These are phyloP conservation scores for Ophiostoma pallidulum DNA, from an alignment of 2,329 filamentous ascomycete species.

Conservation along the genomic window DNA sequence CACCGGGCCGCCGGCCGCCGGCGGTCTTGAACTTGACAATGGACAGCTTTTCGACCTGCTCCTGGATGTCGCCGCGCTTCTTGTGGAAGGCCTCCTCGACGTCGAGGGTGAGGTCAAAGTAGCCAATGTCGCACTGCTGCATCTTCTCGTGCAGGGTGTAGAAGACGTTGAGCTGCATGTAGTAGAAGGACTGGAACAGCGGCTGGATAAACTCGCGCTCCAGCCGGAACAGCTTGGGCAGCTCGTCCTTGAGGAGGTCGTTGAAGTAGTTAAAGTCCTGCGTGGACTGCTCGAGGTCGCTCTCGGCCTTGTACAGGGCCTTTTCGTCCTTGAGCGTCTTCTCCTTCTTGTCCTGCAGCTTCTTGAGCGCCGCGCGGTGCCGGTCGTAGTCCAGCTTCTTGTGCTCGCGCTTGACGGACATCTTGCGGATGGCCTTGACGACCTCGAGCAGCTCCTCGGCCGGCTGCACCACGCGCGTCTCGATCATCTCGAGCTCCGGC, in stretches of 20 bases:
- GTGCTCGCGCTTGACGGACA: conserved; percentile 81
- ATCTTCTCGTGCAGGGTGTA: conserved; percentile 97
- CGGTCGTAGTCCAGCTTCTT: conserved; percentile 96
- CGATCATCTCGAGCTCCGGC: conserved; percentile 96
- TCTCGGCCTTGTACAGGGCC: conserved; percentile 90
- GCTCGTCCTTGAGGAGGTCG: conserved; percentile 88
- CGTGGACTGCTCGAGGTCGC: conserved; percentile 80
- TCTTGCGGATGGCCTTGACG: conserved; percentile 90
- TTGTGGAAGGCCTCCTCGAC: conserved; percentile 84
- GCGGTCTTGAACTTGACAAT: conserved; percentile 91
- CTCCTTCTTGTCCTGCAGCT: conserved; percentile 95
- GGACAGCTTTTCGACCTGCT: conserved; percentile 69
- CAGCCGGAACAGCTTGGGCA: conserved; percentile 81
- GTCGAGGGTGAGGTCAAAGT: conserved; percentile 86
- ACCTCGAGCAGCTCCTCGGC: conserved; percentile 90
- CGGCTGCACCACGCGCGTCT: conserved; percentile 79
- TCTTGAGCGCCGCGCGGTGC: conserved; percentile 74
- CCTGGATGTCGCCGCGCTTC: conserved; percentile 82
- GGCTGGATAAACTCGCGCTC: conserved; percentile 94
- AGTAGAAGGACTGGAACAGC: conserved; percentile 98
- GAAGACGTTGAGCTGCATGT: conserved; percentile 99
- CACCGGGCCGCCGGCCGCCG: conserved; percentile 54
- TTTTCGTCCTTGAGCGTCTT: conserved; percentile 95
- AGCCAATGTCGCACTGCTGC: conserved; percentile 94
- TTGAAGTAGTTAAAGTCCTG: conserved; percentile 99